Percentiles rank a stretch among this genome's conserved stretches.
phyloP scores from a whole-genome alignment of 768 basidiomycete species.

The Melanogaster broomeanus region DNA sequence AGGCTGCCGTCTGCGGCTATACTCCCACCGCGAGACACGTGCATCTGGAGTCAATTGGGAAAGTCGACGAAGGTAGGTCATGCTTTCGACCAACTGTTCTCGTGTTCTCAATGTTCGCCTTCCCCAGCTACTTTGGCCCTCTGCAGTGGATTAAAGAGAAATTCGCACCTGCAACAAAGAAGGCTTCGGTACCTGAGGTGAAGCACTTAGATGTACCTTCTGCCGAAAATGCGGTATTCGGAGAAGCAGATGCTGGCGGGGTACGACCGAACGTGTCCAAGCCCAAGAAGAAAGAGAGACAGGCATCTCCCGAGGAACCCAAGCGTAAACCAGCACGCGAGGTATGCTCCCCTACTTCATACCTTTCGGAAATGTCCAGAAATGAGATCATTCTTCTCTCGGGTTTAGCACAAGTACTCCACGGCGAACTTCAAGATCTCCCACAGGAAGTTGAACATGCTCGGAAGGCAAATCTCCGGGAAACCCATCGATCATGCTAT shows the following conservation, averaged over 20 bases:
- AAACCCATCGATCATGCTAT: conserved; percentile 95
- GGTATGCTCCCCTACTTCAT: conserved; percentile 16
- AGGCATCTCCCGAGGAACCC: conserved; percentile 8
- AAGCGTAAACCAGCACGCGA: conserved; percentile 30
- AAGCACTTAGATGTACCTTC: conserved; percentile 36
- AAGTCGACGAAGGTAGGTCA: conserved; percentile 47
- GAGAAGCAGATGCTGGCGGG: conserved; percentile 22
- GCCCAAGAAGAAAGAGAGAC: conserved; percentile 19
- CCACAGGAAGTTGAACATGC: conserved; percentile 87
- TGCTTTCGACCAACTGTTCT: not conserved
- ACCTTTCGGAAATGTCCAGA: not conserved
- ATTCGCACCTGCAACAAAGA: conserved; percentile 48
- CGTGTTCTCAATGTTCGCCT: conserved; percentile 1
- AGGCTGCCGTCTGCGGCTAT: conserved; percentile 12
- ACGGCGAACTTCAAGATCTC: conserved; percentile 94
- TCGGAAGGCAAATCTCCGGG: conserved; percentile 84
- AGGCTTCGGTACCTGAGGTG: conserved; percentile 45
- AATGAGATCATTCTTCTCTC: conserved; percentile 17
- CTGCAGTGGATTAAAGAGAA: conserved; percentile 66
- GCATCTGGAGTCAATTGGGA: conserved; percentile 34
- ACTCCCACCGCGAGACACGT: conserved; percentile 2
- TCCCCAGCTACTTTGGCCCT: conserved; percentile 55
- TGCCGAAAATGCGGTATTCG: conserved; percentile 47
- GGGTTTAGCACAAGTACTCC: conserved; percentile 82
- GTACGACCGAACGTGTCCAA: conserved; percentile 14